Evolutionary conservation across 179 eudicot genomes (phyloP), one percentile per base, ranked within the genome.

Genomic region (Patellifolia procumbens): DNA sequence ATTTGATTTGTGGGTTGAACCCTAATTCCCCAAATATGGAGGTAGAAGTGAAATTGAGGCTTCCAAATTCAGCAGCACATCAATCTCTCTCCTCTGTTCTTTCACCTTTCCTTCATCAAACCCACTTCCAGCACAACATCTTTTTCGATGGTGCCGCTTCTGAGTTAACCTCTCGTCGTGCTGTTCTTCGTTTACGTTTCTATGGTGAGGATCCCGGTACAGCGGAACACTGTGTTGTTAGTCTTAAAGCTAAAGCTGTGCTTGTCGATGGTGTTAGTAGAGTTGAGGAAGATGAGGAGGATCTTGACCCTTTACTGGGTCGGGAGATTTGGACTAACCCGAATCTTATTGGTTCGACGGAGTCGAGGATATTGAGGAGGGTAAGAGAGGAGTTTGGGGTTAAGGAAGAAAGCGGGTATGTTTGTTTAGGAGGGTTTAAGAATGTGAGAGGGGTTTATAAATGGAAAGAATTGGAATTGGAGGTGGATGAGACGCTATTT

Each of bases 271-370:
- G 98, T 5, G 91, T 94, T 31, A 94, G 97, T 72, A 82, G 95
- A 32, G 98, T 91, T 28, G 95, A 91, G 83, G 98, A 90, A 82
- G 97, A 92, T 55, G 97, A 90, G 84, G 97, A 92, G 78, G 95
- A 94, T 19, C 16, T 94, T 60, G 95, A 94, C 64, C 91, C 90
- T 0, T 22, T 49, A 16, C 31, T 82, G 37, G 97, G 92, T 48
- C 85, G 89, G 31, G 89, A 81, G 12, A 92, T 92, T 2, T 82
- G 86, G 59, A 78, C 83, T 8, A 78, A 91, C 70, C 92, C 95
- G 12, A 70, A 65, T 42, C 78, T 77, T 31, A 84, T 95, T 12
- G 82, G 81, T 49, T 85, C 83, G 7, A 73, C 78, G 22, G 87
- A 86, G 43, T 85, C 86, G 34, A 86, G 97, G 88, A 78, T 95